Evolutionary conservation across 2,329 filamentous ascomycete species (phyloP).

Genomic region (Mollisiaceae sp.): DNA sequence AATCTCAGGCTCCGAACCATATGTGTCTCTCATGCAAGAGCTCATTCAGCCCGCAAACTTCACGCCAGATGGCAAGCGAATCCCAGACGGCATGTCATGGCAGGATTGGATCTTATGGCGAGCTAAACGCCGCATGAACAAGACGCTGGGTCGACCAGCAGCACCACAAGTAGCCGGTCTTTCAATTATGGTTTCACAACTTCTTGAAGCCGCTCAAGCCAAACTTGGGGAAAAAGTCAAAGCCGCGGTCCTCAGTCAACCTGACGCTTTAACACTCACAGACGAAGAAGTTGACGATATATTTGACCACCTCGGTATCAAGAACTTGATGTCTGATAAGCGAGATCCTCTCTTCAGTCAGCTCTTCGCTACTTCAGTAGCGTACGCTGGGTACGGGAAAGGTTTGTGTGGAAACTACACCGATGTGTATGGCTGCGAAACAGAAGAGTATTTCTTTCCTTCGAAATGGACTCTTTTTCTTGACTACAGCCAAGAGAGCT

Average conservation of each 20-base stretch:
- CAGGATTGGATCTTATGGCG: neutral
- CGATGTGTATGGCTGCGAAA: conserved; percentile 5
- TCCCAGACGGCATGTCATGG: conserved; percentile 1
- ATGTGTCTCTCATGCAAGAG: conserved; percentile 5
- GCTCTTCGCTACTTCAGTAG: conserved; percentile 8
- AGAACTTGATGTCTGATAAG: neutral
- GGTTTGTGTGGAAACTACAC: conserved; percentile 5
- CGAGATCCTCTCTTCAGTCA: neutral
- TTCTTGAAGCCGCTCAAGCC: neutral
- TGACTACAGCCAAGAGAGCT: neutral
- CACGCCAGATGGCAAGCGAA: conserved; percentile 7
- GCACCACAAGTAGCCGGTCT: neutral
- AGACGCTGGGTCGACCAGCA: neutral
- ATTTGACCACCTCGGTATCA: neutral
- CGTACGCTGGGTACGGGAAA: conserved; percentile 8
- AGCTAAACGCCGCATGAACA: neutral
- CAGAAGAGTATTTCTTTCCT: conserved; percentile 9
- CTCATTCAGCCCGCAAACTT: conserved; percentile 9
- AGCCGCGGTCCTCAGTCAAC: neutral
- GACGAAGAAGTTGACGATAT: neutral
- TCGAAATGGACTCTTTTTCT: neutral
- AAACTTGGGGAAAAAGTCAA: neutral
- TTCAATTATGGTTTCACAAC: neutral
- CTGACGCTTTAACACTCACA: neutral
- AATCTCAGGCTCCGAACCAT: neutral